Conservation (phyloP, 768 basidiomycete species). For the Trametes gibbosa region DNA sequence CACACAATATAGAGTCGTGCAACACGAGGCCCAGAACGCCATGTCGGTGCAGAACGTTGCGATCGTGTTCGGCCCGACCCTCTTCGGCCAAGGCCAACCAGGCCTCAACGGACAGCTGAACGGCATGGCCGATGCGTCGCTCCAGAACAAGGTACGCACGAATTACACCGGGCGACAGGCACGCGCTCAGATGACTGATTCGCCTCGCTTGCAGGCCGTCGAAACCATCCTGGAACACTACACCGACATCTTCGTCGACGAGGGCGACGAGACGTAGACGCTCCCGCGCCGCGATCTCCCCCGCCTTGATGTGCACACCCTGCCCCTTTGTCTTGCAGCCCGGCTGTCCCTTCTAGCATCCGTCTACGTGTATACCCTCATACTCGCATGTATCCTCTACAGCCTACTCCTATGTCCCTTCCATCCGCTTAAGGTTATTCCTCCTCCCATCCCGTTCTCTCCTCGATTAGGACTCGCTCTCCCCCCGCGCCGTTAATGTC, state of each 20-base stretch:
- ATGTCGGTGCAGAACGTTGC: slow-evolving; percentile 94
- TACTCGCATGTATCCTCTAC: slow-evolving; percentile 20
- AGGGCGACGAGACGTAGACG: slow-evolving; percentile 45
- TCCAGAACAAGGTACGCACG: slow-evolving; percentile 63
- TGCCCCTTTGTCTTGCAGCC: neutral
- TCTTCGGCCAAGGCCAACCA: slow-evolving; percentile 72
- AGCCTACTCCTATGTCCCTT: slow-evolving; percentile 6
- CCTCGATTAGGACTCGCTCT: neutral
- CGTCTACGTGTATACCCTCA: slow-evolving; percentile 14
- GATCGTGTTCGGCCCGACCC: slow-evolving; percentile 97
- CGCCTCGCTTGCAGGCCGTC: slow-evolving; percentile 58
- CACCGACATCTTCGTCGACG: slow-evolving; percentile 95
- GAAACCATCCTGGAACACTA: slow-evolving; percentile 95
- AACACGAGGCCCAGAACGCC: slow-evolving; percentile 74
- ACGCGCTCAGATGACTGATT: too few relatives aligned
- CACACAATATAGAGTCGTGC: slow-evolving; percentile 61
- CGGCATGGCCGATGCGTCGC: slow-evolving; percentile 66
- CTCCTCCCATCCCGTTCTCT: neutral
- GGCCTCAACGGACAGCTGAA: slow-evolving; percentile 39
- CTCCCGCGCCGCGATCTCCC: slow-evolving; percentile 20
- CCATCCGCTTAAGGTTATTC: neutral
- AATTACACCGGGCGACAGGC: neutral
- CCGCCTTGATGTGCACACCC: slow-evolving; percentile 17
- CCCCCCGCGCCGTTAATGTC: slow-evolving; percentile 3
- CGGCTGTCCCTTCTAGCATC: slow-evolving; percentile 1